Conservation (phyloP, 345 rosid genomes). For the Camelina hispida region DNA sequence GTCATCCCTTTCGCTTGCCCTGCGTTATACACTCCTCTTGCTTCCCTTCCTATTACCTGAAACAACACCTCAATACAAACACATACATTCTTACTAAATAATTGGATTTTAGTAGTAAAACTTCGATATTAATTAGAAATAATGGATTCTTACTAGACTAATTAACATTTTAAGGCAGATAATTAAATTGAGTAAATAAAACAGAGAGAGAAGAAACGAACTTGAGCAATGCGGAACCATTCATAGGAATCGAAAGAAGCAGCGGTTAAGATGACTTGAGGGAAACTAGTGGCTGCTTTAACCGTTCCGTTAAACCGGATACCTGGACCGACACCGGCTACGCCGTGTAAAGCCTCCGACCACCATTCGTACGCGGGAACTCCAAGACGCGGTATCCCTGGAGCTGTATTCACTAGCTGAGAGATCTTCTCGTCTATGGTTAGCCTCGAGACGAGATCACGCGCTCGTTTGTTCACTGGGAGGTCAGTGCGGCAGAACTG, state of each 20-base stretch:
- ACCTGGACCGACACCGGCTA: conserved; percentile 56
- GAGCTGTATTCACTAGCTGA: conserved; percentile 75
- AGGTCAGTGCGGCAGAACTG: conserved; percentile 65
- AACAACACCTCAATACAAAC: neutral
- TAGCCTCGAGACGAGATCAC: conserved; percentile 73
- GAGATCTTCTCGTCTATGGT: conserved; percentile 80
- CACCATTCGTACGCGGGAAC: conserved; percentile 89
- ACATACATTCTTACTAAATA: neutral
- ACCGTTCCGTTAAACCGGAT: conserved; percentile 61
- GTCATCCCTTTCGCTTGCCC: conserved; percentile 77
- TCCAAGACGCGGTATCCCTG: conserved; percentile 75
- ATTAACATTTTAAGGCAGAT: neutral
- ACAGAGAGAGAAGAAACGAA: conserved; percentile 29
- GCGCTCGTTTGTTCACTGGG: conserved; percentile 58
- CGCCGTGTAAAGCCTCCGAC: conserved; percentile 94
- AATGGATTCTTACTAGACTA: too few relatives aligned
- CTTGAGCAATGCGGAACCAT: conserved; percentile 94
- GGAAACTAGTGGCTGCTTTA: conserved; percentile 81
- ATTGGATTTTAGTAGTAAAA: too few relatives aligned
- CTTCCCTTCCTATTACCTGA: conserved; percentile 68
- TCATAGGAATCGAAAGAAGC: conserved; percentile 72
- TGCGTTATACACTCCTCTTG: conserved; percentile 68
- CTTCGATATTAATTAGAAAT: too few relatives aligned
- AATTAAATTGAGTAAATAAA: neutral
- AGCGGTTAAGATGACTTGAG: conserved; percentile 81